phyloP scores from a whole-genome alignment of 371 early-diverging fungal genomes.

The Umbelopsis sp. region DNA sequence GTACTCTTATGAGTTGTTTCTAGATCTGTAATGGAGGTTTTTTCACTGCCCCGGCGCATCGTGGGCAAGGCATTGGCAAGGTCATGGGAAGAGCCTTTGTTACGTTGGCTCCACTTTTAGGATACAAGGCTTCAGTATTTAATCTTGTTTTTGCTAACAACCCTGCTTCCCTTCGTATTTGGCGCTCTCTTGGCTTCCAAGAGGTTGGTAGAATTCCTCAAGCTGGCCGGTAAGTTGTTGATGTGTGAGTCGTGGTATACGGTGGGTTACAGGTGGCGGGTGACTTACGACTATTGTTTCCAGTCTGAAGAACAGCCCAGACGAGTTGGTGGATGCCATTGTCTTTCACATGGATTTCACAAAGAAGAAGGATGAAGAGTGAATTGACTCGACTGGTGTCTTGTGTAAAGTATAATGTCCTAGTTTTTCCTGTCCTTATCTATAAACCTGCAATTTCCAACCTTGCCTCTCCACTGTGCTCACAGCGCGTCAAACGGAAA shows the following conservation, averaged over 20 bases:
- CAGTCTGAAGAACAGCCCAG: constrained; percentile 49
- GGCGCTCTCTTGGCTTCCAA: constrained; percentile 70
- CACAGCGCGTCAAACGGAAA: too few species aligned
- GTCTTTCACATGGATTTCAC: constrained; percentile 77
- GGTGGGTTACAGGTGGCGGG: not conserved
- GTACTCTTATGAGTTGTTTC: not conserved
- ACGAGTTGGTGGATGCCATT: constrained; percentile 69
- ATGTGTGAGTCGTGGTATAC: not conserved
- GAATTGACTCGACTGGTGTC: not conserved
- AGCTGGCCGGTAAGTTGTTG: constrained; percentile 53
- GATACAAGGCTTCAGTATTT: constrained; percentile 79
- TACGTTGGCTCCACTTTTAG: constrained; percentile 63
- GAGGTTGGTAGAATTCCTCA: constrained; percentile 72
- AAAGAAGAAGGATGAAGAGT: not conserved
- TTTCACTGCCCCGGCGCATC: constrained; percentile 53
- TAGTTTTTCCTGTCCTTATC: not conserved
- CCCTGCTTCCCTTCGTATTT: constrained; percentile 65
- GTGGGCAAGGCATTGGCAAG: constrained; percentile 67
- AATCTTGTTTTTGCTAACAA: constrained; percentile 81
- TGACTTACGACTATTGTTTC: not conserved
- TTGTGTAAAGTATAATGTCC: not conserved
- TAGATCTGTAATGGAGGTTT: constrained; percentile 82
- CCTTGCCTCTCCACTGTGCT: too few species aligned
- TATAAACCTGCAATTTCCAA: too few species aligned
- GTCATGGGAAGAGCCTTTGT: constrained; percentile 73